Evolutionary conservation across 768 basidiomycete species (phyloP).

Genomic region (Suillus subalutaceus): DNA sequence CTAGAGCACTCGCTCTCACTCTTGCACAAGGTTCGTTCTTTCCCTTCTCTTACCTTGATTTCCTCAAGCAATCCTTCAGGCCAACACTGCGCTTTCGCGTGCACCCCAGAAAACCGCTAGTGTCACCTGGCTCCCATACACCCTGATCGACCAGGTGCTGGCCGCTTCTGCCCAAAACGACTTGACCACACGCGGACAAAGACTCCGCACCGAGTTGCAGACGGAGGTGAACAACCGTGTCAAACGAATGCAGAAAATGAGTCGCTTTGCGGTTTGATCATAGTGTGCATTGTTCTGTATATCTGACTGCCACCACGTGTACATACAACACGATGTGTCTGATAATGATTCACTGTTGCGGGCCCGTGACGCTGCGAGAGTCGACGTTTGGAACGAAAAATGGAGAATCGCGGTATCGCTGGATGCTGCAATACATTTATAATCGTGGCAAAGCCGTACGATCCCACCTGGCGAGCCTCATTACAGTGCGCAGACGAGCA

Average conservation of each 20-base stretch:
- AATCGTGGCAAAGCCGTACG: neutral
- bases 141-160: constrained; percentile 82
- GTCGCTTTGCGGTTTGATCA: constrained; percentile 33
- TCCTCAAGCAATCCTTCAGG: constrained; percentile 37
- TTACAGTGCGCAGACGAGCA: neutral
- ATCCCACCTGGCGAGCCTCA: neutral
- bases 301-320: constrained; percentile 3
- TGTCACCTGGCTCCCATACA: constrained; percentile 81
- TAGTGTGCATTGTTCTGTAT: neutral
- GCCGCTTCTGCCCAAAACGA: constrained; percentile 59
- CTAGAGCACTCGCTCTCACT: constrained; percentile 72
- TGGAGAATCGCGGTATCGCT: neutral
- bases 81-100: constrained; percentile 54
- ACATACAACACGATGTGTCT: constrained; percentile 7
- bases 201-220: constrained; percentile 53
- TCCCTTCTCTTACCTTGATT: constrained; percentile 17
- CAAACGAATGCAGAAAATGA: constrained; percentile 70
- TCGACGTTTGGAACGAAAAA: neutral
- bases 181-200: constrained; percentile 44
- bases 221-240: constrained; percentile 64
- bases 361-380: neutral
- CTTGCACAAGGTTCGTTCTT: constrained; percentile 64
- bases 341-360: neutral
- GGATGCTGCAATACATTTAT: neutral
- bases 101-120: constrained; percentile 56